A percentile compares a stretch with the other conserved stretches of the same genome.
Evolutionary conservation across 768 basidiomycete genomes (phyloP).

Genomic region (Sistotremastrum niveocremeum): DNA sequence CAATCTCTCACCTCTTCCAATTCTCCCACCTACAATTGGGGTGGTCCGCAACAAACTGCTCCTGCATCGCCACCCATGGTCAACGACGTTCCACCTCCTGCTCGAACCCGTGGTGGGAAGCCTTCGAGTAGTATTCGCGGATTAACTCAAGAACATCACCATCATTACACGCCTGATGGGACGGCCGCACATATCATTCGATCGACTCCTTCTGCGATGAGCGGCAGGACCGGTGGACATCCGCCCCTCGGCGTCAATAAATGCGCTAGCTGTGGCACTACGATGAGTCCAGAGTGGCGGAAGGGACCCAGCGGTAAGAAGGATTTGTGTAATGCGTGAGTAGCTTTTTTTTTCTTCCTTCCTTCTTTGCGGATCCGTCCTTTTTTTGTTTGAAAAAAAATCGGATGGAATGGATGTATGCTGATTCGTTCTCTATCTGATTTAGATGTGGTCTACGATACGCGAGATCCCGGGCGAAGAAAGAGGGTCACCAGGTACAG

Average conservation of each 20-base stretch:
- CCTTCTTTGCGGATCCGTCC: constrained; percentile 4
- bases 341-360: constrained; percentile 13
- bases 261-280: constrained; percentile 72
- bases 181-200: too few species aligned
- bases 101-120: too few species aligned
- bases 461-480: constrained; percentile 80
- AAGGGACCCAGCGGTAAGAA: constrained; percentile 86
- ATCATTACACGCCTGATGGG: too few species aligned
- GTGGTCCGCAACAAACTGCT: too few species aligned
- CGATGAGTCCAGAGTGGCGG: constrained; percentile 80
- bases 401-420: neutral
- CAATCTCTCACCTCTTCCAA: too few species aligned
- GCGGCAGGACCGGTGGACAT: constrained; percentile 40
- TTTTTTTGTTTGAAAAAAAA: neutral
- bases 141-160: too few species aligned
- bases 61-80: too few species aligned
- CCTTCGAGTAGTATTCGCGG: too few species aligned
- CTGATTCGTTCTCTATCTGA: constrained; percentile 10
- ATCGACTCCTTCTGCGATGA: neutral
- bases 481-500: constrained; percentile 36
- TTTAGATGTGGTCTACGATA: constrained; percentile 71
- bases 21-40: too few species aligned
- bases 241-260: constrained; percentile 58
- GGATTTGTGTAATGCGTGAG: constrained; percentile 86
- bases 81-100: too few species aligned